Conservation (phyloP, 192 early-diverging fungal genomes). For the Backusella tuberculispora region DNA sequence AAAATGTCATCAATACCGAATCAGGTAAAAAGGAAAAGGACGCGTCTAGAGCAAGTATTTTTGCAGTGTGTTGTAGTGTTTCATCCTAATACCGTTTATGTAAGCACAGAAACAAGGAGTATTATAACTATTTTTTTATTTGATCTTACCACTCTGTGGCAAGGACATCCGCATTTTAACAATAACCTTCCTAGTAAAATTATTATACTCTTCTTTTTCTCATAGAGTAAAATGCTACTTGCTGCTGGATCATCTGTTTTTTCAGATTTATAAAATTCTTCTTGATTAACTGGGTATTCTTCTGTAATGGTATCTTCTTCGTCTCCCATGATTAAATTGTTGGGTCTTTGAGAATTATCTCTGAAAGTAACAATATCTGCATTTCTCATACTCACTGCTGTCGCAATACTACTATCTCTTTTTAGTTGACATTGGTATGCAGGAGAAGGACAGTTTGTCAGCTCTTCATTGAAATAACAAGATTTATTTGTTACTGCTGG, state of each 20-base stretch:
- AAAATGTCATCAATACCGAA: slow-evolving; percentile 71
- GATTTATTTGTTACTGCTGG: background rate
- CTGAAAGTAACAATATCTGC: slow-evolving; percentile 9
- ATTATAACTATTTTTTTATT: background rate
- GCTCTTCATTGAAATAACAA: background rate
- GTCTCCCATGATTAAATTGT: background rate
- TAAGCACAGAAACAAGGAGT: too few relatives aligned
- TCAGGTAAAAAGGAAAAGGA: slow-evolving; percentile 71
- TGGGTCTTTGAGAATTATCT: slow-evolving; percentile 11
- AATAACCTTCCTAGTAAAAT: slow-evolving; percentile 47
- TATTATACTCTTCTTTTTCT: slow-evolving; percentile 46
- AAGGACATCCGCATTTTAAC: slow-evolving; percentile 51
- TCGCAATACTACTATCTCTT: slow-evolving; percentile 20
- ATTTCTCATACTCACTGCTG: slow-evolving; percentile 14
- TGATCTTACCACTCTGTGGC: slow-evolving; percentile 47
- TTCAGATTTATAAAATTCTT: background rate
- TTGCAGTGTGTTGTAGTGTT: slow-evolving; percentile 47
- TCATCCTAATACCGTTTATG: slow-evolving; percentile 35
- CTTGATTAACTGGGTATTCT: background rate
- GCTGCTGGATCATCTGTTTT: background rate
- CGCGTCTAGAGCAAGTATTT: slow-evolving; percentile 62
- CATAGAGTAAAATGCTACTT: background rate
- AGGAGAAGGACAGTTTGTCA: background rate
- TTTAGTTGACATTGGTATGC: background rate
- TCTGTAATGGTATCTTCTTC: slow-evolving; percentile 14